These are phyloP conservation scores for Oryza longistaminata DNA, from an alignment of 176 grass and related monocot species.

Conservation along the genomic window DNA sequence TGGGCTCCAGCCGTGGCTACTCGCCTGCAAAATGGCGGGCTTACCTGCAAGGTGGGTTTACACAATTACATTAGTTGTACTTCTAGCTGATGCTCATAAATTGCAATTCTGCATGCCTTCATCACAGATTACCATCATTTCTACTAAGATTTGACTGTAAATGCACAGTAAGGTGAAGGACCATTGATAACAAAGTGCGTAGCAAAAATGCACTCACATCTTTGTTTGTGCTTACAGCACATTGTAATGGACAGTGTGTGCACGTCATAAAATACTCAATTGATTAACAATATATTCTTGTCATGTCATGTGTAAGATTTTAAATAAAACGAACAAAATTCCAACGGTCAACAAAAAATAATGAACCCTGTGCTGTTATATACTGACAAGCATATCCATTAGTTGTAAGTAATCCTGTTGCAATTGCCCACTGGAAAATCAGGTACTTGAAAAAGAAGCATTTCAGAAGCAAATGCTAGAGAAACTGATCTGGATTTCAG, in stretches of 20 bases:
- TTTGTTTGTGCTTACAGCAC: not conserved
- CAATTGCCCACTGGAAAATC: not conserved
- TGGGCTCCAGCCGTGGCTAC: slow-evolving; percentile 75
- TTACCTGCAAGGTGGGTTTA: slow-evolving; percentile 82
- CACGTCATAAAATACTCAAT: not conserved
- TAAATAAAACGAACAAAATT: not conserved
- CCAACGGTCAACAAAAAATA: not conserved
- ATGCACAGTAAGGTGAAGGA: not conserved
- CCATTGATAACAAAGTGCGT: not conserved
- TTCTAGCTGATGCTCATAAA: not conserved
- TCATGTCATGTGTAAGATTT: not conserved
- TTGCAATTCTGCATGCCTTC: not conserved
- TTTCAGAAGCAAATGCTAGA: slow-evolving; percentile 98
- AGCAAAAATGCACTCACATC: not conserved
- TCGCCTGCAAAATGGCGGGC: slow-evolving; percentile 64
- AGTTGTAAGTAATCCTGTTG: slow-evolving; percentile 1
- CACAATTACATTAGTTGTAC: not conserved
- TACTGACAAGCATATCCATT: not conserved
- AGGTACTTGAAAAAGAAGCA: slow-evolving; percentile 87
- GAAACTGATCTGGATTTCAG: slow-evolving; percentile 96
- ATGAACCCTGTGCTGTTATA: not conserved
- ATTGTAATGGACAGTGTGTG: not conserved
- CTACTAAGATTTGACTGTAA: not conserved
- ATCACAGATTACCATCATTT: not conserved
- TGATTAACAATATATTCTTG: not conserved